Evolutionary conservation across 768 basidiomycete genomes (phyloP).

Genomic region (Butyriboletus loyo): DNA sequence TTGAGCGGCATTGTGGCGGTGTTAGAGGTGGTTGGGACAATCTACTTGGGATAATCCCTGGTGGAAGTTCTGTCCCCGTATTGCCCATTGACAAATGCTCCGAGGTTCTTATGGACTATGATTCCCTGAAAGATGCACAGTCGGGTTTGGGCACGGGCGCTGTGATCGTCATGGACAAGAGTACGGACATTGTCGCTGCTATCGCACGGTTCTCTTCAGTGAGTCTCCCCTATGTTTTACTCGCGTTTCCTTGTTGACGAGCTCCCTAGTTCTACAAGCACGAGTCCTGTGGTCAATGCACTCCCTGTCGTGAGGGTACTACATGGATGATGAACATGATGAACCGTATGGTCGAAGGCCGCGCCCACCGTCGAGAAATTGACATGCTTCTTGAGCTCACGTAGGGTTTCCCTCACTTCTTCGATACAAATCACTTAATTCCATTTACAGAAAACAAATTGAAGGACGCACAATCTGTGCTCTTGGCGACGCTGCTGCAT

Average conservation of each 20-base stretch:
- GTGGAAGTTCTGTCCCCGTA: slow-evolving; percentile 92
- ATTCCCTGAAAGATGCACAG: slow-evolving; percentile 93
- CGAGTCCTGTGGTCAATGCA: slow-evolving; percentile 97
- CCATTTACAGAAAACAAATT: slow-evolving; percentile 75
- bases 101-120: slow-evolving; percentile 97
- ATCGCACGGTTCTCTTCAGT: slow-evolving; percentile 91
- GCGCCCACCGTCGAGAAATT: slow-evolving; percentile 89
- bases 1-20: slow-evolving; percentile 98
- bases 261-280: slow-evolving; percentile 86
- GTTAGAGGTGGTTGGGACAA: slow-evolving; percentile 96
- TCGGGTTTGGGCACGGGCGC: slow-evolving; percentile 98
- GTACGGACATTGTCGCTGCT: slow-evolving; percentile 89
- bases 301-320: slow-evolving; percentile 91
- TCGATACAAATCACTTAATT: background rate
- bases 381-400: slow-evolving; percentile 97
- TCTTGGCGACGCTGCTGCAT: slow-evolving; percentile 94
- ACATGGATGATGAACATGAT: slow-evolving; percentile 99
- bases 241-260: background rate
- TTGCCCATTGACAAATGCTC: slow-evolving; percentile 79
- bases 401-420: slow-evolving; percentile 40
- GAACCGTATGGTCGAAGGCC: slow-evolving; percentile 91
- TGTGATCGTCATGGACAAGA: slow-evolving; percentile 99
- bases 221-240: slow-evolving; percentile 14
- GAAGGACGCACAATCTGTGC: slow-evolving; percentile 98
- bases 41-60: slow-evolving; percentile 93